These are phyloP conservation scores for Sequoia sempervirens DNA, from an alignment of 75 land plant species.

Conservation along the genomic window DNA sequence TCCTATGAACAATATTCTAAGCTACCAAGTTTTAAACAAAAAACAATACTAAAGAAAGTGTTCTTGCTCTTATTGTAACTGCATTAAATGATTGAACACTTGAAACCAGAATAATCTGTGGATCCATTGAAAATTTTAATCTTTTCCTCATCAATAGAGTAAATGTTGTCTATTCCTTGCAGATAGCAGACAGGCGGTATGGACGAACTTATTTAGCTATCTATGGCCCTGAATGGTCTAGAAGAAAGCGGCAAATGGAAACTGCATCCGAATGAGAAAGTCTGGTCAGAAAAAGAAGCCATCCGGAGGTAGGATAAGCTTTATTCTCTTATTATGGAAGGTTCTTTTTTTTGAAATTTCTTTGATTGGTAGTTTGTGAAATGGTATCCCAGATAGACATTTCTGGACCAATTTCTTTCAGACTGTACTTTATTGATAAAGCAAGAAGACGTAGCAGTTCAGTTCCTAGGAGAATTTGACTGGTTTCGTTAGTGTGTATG, in stretches of 20 bases:
- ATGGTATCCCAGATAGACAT: not conserved
- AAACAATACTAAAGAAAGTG: not conserved
- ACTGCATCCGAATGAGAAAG: not conserved
- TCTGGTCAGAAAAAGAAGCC: not conserved
- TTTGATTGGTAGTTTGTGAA: not conserved
- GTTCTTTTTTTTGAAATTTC: not conserved
- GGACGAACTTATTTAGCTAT: slow-evolving; percentile 86
- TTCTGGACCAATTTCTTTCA: not conserved
- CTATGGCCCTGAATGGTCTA: slow-evolving; percentile 85
- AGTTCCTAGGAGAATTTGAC: no score
- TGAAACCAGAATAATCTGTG: not conserved
- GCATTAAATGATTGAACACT: not conserved
- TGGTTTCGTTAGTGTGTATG: no score
- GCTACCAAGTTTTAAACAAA: not conserved
- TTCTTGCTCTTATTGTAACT: not conserved
- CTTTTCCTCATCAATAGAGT: not conserved
- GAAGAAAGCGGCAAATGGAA: slow-evolving; percentile 31
- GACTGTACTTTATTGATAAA: not conserved
- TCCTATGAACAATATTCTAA: not conserved
- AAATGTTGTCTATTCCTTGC: slow-evolving; percentile 12
- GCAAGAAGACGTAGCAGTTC: no score
- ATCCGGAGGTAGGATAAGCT: not conserved
- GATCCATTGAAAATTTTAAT: not conserved
- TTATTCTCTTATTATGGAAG: not conserved
- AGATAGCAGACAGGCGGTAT: slow-evolving; percentile 83